Evolutionary conservation across 352 stramenopile species (phyloP).

Genomic region (Phytophthora hybrid): DNA sequence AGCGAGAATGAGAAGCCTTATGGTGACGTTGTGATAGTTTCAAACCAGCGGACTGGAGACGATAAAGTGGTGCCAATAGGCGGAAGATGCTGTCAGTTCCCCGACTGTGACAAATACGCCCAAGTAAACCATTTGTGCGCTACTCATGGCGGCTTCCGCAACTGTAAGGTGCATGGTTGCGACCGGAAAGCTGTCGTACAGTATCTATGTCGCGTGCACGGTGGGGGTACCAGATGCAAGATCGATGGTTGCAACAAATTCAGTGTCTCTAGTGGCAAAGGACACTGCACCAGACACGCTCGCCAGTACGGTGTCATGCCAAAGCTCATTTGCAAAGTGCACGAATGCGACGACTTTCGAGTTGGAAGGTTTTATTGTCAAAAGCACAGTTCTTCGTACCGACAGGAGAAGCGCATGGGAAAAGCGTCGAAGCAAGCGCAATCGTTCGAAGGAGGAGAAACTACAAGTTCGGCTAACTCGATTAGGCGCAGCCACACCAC

Average conservation of each 20-base stretch:
- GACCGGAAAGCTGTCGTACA: background rate
- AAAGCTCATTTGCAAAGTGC: background rate
- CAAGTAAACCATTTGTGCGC: slow-evolving; percentile 10
- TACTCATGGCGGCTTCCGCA: slow-evolving; percentile 3
- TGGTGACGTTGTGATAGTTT: background rate
- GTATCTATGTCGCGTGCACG: background rate
- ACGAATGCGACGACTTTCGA: background rate
- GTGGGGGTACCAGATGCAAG: slow-evolving; percentile 3
- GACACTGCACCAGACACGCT: slow-evolving; percentile 5
- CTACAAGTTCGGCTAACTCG: background rate
- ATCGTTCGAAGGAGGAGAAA: background rate
- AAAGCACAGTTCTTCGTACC: background rate
- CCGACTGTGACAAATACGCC: background rate
- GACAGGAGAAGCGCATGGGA: background rate
- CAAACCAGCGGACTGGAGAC: background rate
- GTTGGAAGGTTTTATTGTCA: background rate
- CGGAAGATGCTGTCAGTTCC: background rate
- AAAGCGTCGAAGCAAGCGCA: background rate
- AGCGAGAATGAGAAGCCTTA: background rate
- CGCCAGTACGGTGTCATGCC: slow-evolving; percentile 8
- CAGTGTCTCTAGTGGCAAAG: background rate
- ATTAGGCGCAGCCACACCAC: background rate
- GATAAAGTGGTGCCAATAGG: background rate
- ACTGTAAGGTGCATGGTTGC: slow-evolving; percentile 16
- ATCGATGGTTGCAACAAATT: slow-evolving; percentile 1